Conservation (phyloP, 768 basidiomycete genomes). For the Tricholoma matsutake region DNA sequence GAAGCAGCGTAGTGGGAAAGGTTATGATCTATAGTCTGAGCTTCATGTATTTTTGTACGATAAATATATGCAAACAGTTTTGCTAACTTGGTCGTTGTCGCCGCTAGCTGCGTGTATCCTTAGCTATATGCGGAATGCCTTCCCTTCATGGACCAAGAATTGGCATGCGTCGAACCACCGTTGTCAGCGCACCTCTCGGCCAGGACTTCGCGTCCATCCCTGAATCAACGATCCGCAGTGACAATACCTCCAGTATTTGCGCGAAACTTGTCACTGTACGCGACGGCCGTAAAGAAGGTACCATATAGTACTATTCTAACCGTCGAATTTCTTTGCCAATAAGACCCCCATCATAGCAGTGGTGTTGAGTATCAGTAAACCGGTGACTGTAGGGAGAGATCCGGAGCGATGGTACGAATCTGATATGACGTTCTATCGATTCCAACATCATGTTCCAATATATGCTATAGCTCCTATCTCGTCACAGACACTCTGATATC, state of each 20-base stretch:
- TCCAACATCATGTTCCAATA: neutral
- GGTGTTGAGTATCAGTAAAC: conserved; percentile 55
- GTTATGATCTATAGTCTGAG: conserved; percentile 59
- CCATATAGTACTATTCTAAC: neutral
- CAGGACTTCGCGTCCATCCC: neutral
- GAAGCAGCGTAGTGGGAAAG: conserved; percentile 91
- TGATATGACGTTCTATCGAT: neutral
- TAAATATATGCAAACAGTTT: neutral
- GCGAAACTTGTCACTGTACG: conserved; percentile 66
- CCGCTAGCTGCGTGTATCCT: neutral
- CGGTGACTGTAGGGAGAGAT: conserved; percentile 70
- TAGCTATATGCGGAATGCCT: neutral
- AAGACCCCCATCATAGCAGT: conserved; percentile 40
- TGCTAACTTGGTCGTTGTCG: no score
- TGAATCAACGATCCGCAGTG: neutral
- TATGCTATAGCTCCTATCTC: conserved; percentile 52
- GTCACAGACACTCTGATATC: conserved; percentile 63
- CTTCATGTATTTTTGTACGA: neutral
- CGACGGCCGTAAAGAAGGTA: conserved; percentile 67
- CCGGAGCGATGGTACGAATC: conserved; percentile 56
- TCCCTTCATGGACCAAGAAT: neutral
- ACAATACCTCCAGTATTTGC: conserved; percentile 47
- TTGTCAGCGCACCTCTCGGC: neutral
- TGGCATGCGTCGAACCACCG: neutral
- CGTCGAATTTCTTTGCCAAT: neutral